Evolutionary conservation across 345 rosid species (phyloP).

Genomic region (Trapa incisa): DNA sequence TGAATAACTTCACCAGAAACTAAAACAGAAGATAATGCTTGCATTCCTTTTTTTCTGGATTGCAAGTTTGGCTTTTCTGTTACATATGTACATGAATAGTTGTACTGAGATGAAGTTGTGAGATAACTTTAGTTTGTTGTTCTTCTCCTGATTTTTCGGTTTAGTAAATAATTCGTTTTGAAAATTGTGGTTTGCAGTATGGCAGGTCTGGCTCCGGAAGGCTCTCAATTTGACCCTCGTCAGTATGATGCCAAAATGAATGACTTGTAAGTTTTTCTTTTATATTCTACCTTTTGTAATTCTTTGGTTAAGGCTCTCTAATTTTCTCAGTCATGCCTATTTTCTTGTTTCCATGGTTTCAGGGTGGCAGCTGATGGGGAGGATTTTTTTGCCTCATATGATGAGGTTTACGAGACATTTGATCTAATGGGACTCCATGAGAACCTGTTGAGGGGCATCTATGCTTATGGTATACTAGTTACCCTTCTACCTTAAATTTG

Average conservation of each 20-base stretch:
- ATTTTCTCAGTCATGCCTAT: neutral
- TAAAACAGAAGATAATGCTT: slow-evolving; percentile 28
- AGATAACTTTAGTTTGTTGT: neutral
- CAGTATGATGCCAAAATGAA: slow-evolving; percentile 69
- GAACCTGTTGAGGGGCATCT: slow-evolving; percentile 83
- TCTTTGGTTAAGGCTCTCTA: neutral
- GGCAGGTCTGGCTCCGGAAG: slow-evolving; percentile 71
- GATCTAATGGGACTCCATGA: slow-evolving; percentile 76
- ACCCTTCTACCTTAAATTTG: neutral
- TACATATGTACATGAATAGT: slow-evolving; percentile 1
- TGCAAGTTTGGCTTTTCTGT: slow-evolving; percentile 60
- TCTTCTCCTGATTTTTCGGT: neutral
- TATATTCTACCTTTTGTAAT: neutral
- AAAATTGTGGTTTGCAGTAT: slow-evolving; percentile 31
- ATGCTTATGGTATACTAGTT: slow-evolving; percentile 61
- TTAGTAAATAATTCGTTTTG: neutral
- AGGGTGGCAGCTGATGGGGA: slow-evolving; percentile 48
- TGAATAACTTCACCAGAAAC: slow-evolving; percentile 26
- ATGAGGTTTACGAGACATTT: slow-evolving; percentile 75
- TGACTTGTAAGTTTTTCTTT: slow-evolving; percentile 48
- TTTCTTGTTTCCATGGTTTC: slow-evolving; percentile 3
- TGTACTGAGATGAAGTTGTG: neutral
- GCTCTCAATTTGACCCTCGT: slow-evolving; percentile 61
- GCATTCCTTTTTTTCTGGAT: slow-evolving; percentile 14
- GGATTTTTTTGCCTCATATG: slow-evolving; percentile 74